phyloP scores from a whole-genome alignment of 768 basidiomycete species.

The Panus rudis region DNA sequence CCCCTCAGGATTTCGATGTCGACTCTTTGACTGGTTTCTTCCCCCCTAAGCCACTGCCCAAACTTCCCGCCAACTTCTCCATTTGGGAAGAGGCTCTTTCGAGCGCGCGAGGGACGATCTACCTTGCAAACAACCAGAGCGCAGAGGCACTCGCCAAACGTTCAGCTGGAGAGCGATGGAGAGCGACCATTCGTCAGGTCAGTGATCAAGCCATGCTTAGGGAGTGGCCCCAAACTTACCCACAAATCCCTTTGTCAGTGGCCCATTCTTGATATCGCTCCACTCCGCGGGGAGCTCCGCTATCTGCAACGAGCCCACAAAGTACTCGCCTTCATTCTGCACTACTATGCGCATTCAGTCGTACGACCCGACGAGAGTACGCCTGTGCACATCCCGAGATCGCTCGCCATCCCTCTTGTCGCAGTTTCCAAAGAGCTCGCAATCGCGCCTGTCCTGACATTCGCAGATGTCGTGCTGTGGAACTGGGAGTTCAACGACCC shows the following conservation, averaged over 20 bases:
- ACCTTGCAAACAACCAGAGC: constrained; percentile 49
- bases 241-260: constrained; percentile 39
- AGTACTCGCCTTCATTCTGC: constrained; percentile 82
- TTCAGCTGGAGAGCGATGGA: constrained; percentile 59
- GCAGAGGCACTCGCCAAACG: constrained; percentile 42
- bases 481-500: constrained; percentile 68
- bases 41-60: constrained; percentile 56
- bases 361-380: constrained; percentile 33
- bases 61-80: constrained; percentile 43
- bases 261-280: constrained; percentile 55
- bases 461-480: constrained; percentile 95
- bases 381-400: constrained; percentile 59
- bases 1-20: constrained; percentile 39
- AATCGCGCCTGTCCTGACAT: constrained; percentile 92
- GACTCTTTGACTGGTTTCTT: constrained; percentile 75
- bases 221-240: background rate
- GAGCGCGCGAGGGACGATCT: constrained; percentile 46
- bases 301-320: constrained; percentile 79
- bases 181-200: constrained; percentile 54
- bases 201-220: constrained; percentile 23
- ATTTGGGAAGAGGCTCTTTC: constrained; percentile 68
- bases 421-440: constrained; percentile 67
- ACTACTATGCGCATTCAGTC: constrained; percentile 85
- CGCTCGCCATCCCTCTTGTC: constrained; percentile 73
- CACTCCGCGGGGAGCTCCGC: constrained; percentile 48